Conservation (phyloP, 2,329 filamentous ascomycete genomes). For the Fusarium sp. region DNA sequence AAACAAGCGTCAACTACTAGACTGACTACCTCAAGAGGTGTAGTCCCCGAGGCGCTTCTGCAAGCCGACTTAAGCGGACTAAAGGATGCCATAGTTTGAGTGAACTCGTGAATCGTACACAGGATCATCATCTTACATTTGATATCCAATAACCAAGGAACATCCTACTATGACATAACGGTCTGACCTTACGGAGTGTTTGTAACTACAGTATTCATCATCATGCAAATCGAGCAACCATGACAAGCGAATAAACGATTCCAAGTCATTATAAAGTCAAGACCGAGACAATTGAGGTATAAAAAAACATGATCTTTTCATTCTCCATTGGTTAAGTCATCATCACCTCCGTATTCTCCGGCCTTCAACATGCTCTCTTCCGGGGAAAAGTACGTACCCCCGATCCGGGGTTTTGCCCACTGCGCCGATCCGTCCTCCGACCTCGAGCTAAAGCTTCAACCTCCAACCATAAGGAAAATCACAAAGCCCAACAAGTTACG, state of each 20-base stretch:
- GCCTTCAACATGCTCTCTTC: not conserved
- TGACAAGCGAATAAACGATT: not conserved
- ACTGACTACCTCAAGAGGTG: slow-evolving; percentile 12
- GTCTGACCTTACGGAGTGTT: not conserved
- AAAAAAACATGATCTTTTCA: not conserved
- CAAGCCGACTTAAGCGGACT: not conserved
- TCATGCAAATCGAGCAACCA: not conserved
- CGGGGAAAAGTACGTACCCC: slow-evolving; percentile 30
- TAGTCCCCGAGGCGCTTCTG: not conserved
- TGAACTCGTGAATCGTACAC: slow-evolving; percentile 9
- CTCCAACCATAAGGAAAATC: slow-evolving; percentile 7
- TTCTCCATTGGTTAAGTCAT: not conserved
- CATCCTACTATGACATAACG: not conserved
- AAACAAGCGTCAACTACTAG: not conserved
- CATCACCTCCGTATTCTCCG: slow-evolving; percentile 12
- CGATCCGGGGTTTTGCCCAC: slow-evolving; percentile 39
- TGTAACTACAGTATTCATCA: not conserved
- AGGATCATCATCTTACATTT: not conserved
- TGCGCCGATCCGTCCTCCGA: slow-evolving; percentile 31
- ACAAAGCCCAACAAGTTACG: not conserved
- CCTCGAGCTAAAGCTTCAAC: slow-evolving; percentile 25
- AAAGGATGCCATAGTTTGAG: not conserved
- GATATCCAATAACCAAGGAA: not conserved
- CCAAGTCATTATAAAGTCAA: not conserved
- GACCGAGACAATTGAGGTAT: not conserved